Evolutionary conservation across 208 protist species (phyloP).

Genomic region (Trypanosoma boissoni): DNA sequence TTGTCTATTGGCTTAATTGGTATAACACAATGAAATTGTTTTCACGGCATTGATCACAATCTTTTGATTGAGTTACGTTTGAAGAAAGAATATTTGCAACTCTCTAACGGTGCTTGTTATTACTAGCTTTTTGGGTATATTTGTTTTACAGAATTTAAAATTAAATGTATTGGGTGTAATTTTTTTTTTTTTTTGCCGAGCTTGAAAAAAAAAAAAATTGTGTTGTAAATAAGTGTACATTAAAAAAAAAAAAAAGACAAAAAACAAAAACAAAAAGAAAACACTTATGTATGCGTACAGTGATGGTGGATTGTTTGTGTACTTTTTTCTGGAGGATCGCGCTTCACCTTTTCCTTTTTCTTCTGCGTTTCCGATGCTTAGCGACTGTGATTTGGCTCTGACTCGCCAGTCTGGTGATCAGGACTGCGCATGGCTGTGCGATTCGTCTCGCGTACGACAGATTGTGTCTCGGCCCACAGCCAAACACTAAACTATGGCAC

Average conservation of each 20-base stretch:
- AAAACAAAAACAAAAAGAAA: background rate
- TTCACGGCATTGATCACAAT: background rate
- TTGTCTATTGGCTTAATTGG: slow-evolving; percentile 50
- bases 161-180: too few species aligned
- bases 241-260: background rate
- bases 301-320: too few species aligned
- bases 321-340: too few species aligned
- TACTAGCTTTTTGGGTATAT: background rate
- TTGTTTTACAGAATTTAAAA: background rate
- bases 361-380: background rate
- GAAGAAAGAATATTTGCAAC: too few species aligned
- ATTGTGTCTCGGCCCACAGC: background rate
- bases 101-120: too few species aligned
- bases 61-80: slow-evolving; percentile 3
- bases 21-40: slow-evolving; percentile 43
- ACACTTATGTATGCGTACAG: too few species aligned
- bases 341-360: too few species aligned
- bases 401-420: background rate
- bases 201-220: background rate
- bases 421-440: background rate
- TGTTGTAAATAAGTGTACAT: too few species aligned
- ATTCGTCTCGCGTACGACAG: slow-evolving; percentile 5
- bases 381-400: background rate
- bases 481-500: slow-evolving; percentile 3
- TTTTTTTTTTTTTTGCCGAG: background rate